phyloP scores from a whole-genome alignment of 2,329 filamentous ascomycete species.

The Nemania sp. region DNA sequence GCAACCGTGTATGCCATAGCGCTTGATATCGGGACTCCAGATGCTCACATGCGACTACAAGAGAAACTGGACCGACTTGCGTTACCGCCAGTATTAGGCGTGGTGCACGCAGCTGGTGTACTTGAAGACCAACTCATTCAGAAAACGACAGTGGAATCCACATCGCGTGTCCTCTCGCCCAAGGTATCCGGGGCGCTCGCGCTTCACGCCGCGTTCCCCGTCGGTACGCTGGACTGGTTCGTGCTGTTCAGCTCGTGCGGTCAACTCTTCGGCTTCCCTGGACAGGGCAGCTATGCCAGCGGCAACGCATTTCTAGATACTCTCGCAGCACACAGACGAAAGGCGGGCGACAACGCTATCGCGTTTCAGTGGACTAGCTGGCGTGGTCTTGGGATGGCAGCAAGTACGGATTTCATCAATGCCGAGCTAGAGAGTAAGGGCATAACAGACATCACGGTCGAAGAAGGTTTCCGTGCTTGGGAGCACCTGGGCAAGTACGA shows the following conservation, averaged over 20 bases:
- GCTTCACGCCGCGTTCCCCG: conserved; percentile 48
- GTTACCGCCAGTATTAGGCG: conserved; percentile 55
- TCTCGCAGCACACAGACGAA: conserved; percentile 48
- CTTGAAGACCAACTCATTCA: conserved; percentile 53
- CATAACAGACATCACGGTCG: conserved; percentile 56
- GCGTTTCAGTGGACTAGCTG: conserved; percentile 59
- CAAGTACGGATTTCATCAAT: conserved; percentile 53
- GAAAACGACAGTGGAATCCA: conserved; percentile 48
- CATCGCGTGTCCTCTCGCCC: conserved; percentile 51
- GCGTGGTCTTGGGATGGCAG: conserved; percentile 56
- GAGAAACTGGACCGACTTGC: conserved; percentile 49
- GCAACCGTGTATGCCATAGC: conserved; percentile 51
- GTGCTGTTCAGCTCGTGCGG: conserved; percentile 50
- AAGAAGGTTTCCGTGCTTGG: conserved; percentile 59
- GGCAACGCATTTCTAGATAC: conserved; percentile 53
- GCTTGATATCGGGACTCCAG: conserved; percentile 52
- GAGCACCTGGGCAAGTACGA: conserved; percentile 52
- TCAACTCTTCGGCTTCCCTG: conserved; percentile 49
- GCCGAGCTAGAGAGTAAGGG: conserved; percentile 57
- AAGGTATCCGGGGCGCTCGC: conserved; percentile 52
- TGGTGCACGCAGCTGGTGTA: conserved; percentile 57
- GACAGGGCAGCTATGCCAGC: conserved; percentile 48
- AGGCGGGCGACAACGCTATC: conserved; percentile 56
- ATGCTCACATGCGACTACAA: conserved; percentile 43
- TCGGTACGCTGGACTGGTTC: conserved; percentile 49